phyloP scores from a whole-genome alignment of 805 yeast species.

The Candida schatavii region DNA sequence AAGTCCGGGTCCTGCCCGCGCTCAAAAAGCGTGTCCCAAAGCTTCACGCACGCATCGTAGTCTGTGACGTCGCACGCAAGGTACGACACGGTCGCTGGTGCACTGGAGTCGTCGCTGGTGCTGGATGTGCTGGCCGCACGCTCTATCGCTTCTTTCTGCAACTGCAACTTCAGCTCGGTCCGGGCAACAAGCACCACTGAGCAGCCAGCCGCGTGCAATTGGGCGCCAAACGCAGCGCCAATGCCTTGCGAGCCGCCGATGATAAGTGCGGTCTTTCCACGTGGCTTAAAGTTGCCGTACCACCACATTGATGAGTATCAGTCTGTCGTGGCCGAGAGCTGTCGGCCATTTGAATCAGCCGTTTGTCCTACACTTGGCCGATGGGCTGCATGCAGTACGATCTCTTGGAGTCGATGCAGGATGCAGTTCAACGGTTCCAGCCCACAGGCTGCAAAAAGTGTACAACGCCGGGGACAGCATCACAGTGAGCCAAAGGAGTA shows the following conservation, averaged over 20 bases:
- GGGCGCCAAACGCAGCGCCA: conserved; percentile 73
- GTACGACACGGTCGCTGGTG: conserved; percentile 24
- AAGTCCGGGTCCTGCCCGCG: conserved; percentile 57
- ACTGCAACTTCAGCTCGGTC: conserved; percentile 55
- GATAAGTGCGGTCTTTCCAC: conserved; percentile 61
- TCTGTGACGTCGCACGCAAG: conserved; percentile 63
- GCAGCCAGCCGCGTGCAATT: conserved; percentile 53
- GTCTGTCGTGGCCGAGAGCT: no score
- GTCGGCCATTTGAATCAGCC: no score
- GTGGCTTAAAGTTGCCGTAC: conserved; percentile 25
- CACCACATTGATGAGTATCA: conserved; percentile 1
- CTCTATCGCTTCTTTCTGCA: conserved; percentile 37
- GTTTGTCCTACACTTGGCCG: no score
- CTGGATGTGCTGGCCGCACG: conserved; percentile 15
- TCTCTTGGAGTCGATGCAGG: no score
- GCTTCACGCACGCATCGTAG: conserved; percentile 47
- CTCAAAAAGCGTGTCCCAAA: conserved; percentile 33
- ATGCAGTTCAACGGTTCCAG: no score
- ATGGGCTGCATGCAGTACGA: no score
- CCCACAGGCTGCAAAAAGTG: no score
- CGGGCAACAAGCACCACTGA: conserved; percentile 76
- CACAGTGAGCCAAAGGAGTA: no score
- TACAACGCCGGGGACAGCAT: no score
- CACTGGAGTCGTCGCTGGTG: conserved; percentile 14
- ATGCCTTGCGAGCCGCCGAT: conserved; percentile 96